phyloP scores from a whole-genome alignment of 2,329 filamentous ascomycete species.

The Aspergillus sp. region DNA sequence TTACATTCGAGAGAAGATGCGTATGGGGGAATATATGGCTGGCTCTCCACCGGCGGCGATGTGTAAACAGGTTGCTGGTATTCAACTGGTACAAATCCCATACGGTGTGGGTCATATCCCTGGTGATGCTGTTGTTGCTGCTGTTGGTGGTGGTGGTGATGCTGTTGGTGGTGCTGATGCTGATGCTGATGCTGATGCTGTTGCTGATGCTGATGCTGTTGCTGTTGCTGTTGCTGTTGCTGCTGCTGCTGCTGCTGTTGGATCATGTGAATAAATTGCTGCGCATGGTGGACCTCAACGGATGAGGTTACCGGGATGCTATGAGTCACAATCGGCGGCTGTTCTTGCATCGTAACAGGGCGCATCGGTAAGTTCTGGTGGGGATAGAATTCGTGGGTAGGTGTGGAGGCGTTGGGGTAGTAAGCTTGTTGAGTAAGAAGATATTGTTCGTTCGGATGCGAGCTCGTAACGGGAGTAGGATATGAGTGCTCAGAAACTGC shows the following conservation, averaged over 20 bases:
- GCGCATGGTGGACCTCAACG: slow-evolving; percentile 28
- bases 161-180: slow-evolving; percentile 21
- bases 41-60: slow-evolving; percentile 30
- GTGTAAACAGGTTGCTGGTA: slow-evolving; percentile 28
- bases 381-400: slow-evolving; percentile 39
- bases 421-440: slow-evolving; percentile 37
- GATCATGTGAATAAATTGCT: slow-evolving; percentile 35
- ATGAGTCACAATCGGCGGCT: slow-evolving; percentile 31
- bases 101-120: slow-evolving; percentile 31
- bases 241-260: slow-evolving; percentile 21
- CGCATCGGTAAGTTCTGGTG: slow-evolving; percentile 33
- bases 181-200: background rate
- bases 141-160: slow-evolving; percentile 20
- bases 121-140: slow-evolving; percentile 22
- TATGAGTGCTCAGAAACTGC: slow-evolving; percentile 38
- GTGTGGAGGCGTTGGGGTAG: slow-evolving; percentile 33
- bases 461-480: slow-evolving; percentile 28
- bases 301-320: slow-evolving; percentile 30
- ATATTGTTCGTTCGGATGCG: slow-evolving; percentile 35
- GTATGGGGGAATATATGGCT: slow-evolving; percentile 35
- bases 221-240: slow-evolving; percentile 22
- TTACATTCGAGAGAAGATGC: slow-evolving; percentile 35
- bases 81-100: slow-evolving; percentile 32
- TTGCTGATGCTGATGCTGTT: background rate
- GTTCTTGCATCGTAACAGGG: slow-evolving; percentile 30